phyloP scores from a whole-genome alignment of 306 rosid genomes.

The Citrullus amarus region DNA sequence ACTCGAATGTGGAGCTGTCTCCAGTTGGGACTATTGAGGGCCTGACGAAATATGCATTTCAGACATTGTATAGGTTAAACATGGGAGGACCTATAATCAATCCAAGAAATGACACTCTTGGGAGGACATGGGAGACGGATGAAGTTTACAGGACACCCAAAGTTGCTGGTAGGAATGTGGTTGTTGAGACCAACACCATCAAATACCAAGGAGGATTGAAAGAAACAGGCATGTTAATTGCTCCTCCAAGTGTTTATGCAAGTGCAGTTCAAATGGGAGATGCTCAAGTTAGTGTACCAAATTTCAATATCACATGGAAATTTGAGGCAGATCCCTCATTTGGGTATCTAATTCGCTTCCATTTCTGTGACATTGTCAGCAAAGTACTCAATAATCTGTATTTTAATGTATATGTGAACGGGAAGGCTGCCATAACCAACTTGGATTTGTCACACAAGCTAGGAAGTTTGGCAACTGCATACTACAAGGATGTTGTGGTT shows the following conservation, averaged over 20 bases:
- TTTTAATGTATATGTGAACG: conserved; percentile 39
- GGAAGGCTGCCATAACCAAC: conserved; percentile 23
- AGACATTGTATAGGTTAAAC: conserved; percentile 21
- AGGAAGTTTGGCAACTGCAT: conserved; percentile 23
- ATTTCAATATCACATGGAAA: conserved; percentile 37
- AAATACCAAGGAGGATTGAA: conserved; percentile 12
- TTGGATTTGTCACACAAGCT: conserved; percentile 32
- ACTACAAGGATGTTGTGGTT: conserved; percentile 33
- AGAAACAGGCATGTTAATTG: conserved; percentile 16
- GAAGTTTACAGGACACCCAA: conserved; percentile 9
- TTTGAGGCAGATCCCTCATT: conserved; percentile 20
- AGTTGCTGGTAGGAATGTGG: conserved; percentile 5
- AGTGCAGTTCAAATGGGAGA: conserved; percentile 28
- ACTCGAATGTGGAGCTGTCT: conserved; percentile 14
- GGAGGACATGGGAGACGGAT: conserved; percentile 25
- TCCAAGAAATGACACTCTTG: conserved; percentile 28
- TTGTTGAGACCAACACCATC: background rate
- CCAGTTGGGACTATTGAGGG: conserved; percentile 18
- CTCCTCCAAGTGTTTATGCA: conserved; percentile 30
- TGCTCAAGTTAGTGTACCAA: conserved; percentile 12
- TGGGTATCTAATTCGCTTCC: conserved; percentile 24
- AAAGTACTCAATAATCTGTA: conserved; percentile 20
- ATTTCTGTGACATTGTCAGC: conserved; percentile 38
- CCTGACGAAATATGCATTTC: conserved; percentile 14
- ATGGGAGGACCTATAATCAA: conserved; percentile 37